Evolutionary conservation across 2,329 filamentous ascomycete genomes (phyloP), one percentile per base, ranked within the genome.

Genomic region (Alternaria solani): DNA sequence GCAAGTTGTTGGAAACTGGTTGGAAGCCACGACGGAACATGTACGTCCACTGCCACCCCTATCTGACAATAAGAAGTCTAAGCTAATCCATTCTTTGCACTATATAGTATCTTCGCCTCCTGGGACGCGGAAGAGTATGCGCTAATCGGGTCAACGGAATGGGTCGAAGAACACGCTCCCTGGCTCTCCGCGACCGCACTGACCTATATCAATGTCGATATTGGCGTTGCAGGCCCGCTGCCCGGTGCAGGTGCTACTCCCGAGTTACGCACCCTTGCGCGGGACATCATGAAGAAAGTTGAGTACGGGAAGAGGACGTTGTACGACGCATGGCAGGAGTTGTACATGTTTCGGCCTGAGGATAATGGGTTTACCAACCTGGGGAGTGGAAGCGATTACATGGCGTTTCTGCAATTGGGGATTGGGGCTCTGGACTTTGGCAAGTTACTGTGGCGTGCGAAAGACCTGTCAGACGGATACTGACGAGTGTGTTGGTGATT

Each of bases 1-100:
- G 82, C 3, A 79, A 79, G 28, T 76, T 85, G 0, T 65, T 81
- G 5, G 76, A 78, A 18, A 79, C 78, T 5, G 84, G 84, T 2
- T 86, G 84, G 84, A 82, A 82, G 64, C 84, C 84, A 2, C 78
- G 78, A 30, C 77, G 84, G 4, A 86, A 81, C 0, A 84, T 86
- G 72, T 77, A 63, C 32, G 60, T 78, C n/a, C 11, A 8, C 79
- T 11, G 11, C 6, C 1, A 7, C 32, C 14, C 32, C 5, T 14
- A 14, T 34, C 14, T 11, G 14, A 16, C 32, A 34, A 34, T 12
- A 1, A 14, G 8, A 34, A 69, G 67, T 83, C 41, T 80, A 83
- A 43, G 74, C 81, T 4, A 80, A 49, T 12, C 9, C 14, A 43
- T 16, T 0, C 18, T 38, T 76, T 0, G 73, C 9, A 30, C 1